Conservation (phyloP, 2,329 filamentous ascomycete genomes). For the Neonectria hederae region DNA sequence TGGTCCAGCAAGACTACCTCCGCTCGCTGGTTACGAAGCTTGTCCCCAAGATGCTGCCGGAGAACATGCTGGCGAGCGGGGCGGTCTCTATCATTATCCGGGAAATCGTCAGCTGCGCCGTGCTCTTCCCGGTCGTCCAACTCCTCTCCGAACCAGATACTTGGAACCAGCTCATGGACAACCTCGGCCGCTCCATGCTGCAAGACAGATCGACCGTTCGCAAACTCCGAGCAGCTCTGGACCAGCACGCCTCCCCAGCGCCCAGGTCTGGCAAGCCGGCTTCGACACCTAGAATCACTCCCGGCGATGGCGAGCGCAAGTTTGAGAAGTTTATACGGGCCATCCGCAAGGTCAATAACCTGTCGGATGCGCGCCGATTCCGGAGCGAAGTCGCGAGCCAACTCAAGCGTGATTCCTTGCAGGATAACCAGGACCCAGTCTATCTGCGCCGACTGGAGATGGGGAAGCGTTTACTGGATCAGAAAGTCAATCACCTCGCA, state of each 20-base stretch:
- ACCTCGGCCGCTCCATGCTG: constrained; percentile 83
- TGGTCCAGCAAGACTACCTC: constrained; percentile 88
- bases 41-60: constrained; percentile 78
- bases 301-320: constrained; percentile 86
- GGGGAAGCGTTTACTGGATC: constrained; percentile 88
- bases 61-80: constrained; percentile 78
- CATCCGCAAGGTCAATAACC: constrained; percentile 86
- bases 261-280: constrained; percentile 71
- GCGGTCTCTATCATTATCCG: constrained; percentile 83
- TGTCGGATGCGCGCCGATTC: constrained; percentile 92
- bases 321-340: constrained; percentile 95
- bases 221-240: constrained; percentile 88
- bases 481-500: constrained; percentile 84
- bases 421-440: constrained; percentile 82
- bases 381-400: constrained; percentile 93
- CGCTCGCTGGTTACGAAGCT: constrained; percentile 77
- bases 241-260: constrained; percentile 89
- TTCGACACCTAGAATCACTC: constrained; percentile 80
- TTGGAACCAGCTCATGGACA: constrained; percentile 97
- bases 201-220: constrained; percentile 96
- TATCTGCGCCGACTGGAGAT: constrained; percentile 92
- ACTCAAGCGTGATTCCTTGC: constrained; percentile 81
- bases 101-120: constrained; percentile 93
- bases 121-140: constrained; percentile 82
- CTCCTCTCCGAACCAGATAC: constrained; percentile 90